These are phyloP conservation scores for Phyllosticta citriasiana DNA, from an alignment of 2,329 filamentous ascomycete species.

Conservation along the genomic window DNA sequence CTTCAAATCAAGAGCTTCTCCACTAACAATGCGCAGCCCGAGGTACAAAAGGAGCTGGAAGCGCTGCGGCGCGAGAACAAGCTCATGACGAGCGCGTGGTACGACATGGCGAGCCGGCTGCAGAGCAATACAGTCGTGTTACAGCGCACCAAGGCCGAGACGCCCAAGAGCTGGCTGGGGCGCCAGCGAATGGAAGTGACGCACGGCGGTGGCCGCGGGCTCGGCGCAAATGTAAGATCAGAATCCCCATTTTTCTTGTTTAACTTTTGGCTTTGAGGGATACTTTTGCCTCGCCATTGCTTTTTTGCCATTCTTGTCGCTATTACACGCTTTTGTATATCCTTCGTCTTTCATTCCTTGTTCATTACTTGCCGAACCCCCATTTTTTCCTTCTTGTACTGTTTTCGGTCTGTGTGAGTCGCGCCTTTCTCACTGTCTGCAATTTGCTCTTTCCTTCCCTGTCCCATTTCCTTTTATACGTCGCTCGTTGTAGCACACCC, in stretches of 20 bases:
- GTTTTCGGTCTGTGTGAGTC: neutral
- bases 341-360: neutral
- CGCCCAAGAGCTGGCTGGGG: conserved; percentile 72
- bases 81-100: conserved; percentile 76
- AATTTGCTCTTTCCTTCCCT: neutral
- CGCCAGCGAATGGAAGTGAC: conserved; percentile 51
- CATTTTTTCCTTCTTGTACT: neutral
- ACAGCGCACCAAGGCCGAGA: conserved; percentile 59
- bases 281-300: neutral
- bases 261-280: neutral
- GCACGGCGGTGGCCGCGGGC: conserved; percentile 5
- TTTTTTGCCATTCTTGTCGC: neutral
- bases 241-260: neutral
- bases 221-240: conserved; percentile 9
- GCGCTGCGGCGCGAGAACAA: conserved; percentile 69
- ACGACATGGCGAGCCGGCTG: conserved; percentile 66
- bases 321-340: neutral
- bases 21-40: conserved; percentile 15
- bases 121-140: conserved; percentile 77
- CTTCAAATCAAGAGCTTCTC: neutral
- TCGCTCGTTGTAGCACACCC: neutral
- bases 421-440: neutral
- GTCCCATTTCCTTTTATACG: neutral
- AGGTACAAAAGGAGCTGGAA: conserved; percentile 42
- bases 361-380: neutral